These are phyloP conservation scores for Lithohypha guttulata DNA, from an alignment of 2,329 filamentous ascomycete genomes.

Conservation along the genomic window DNA sequence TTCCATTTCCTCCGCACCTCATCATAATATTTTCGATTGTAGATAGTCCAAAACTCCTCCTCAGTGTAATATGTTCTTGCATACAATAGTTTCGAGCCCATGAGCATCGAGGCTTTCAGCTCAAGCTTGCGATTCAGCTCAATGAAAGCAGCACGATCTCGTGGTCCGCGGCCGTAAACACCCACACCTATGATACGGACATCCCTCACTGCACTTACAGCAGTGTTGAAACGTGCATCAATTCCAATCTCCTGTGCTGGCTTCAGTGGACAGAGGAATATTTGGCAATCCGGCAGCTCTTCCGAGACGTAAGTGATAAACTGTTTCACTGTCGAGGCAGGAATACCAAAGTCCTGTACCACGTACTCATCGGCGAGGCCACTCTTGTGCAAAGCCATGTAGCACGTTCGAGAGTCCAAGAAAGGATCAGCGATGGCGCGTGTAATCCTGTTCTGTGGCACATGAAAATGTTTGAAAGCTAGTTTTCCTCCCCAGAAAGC, in stretches of 20 bases:
- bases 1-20: constrained; percentile 18
- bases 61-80: constrained; percentile 65
- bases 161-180: constrained; percentile 69
- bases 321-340: constrained; percentile 38
- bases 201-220: constrained; percentile 2
- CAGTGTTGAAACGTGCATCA: constrained; percentile 7
- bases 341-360: constrained; percentile 52
- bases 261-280: constrained; percentile 45
- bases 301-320: constrained; percentile 43
- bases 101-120: constrained; percentile 39
- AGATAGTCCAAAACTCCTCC: constrained; percentile 21
- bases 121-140: constrained; percentile 57
- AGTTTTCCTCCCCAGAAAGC: constrained; percentile 54
- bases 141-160: constrained; percentile 45
- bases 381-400: constrained; percentile 50
- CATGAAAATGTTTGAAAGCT: constrained; percentile 50
- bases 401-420: constrained; percentile 50
- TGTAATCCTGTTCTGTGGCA: constrained; percentile 49
- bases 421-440: constrained; percentile 50
- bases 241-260: constrained; percentile 5
- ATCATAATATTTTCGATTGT: constrained; percentile 18
- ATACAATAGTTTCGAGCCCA: constrained; percentile 67
- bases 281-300: constrained; percentile 37
- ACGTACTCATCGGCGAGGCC: constrained; percentile 46
- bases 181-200: constrained; percentile 29